Percentiles rank a stretch among this genome's conserved stretches.
Evolutionary conservation across 2,329 filamentous ascomycete species (phyloP).

Genomic region (Coleophoma cylindrospora): DNA sequence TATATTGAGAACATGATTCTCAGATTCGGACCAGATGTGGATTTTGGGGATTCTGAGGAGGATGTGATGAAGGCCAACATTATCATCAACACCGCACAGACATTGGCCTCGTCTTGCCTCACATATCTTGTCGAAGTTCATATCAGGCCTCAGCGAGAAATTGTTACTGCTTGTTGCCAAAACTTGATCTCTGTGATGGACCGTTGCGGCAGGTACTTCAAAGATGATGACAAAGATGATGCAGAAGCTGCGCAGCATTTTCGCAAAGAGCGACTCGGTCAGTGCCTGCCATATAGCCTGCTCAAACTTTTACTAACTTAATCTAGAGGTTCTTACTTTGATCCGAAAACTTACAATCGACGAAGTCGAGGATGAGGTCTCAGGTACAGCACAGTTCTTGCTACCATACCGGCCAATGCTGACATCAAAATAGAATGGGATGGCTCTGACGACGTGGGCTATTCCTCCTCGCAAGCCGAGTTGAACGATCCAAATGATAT

Average conservation of each 20-base stretch:
- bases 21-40: constrained; percentile 6
- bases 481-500: constrained; percentile 33
- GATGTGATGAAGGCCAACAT: constrained; percentile 8
- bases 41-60: constrained; percentile 7
- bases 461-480: constrained; percentile 25
- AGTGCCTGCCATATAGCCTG: constrained; percentile 5
- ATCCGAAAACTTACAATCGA: constrained; percentile 26
- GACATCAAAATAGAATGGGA: constrained; percentile 21
- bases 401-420: neutral
- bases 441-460: constrained; percentile 21
- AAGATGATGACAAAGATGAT: constrained; percentile 14
- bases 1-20: constrained; percentile 19
- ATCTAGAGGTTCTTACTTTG: constrained; percentile 19
- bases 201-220: constrained; percentile 16
- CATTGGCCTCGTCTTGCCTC: constrained; percentile 22
- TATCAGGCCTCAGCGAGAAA: constrained; percentile 18
- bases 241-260: constrained; percentile 5
- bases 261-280: constrained; percentile 12
- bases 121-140: constrained; percentile 23
- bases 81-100: constrained; percentile 11
- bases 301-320: constrained; percentile 5
- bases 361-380: constrained; percentile 31
- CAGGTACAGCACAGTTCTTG: constrained; percentile 24
- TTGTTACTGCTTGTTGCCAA: constrained; percentile 20
- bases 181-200: constrained; percentile 13